Base-by-base conservation (phyloP, 1,139 yeast species). In the Geotrichum macrosporum region DNA sequence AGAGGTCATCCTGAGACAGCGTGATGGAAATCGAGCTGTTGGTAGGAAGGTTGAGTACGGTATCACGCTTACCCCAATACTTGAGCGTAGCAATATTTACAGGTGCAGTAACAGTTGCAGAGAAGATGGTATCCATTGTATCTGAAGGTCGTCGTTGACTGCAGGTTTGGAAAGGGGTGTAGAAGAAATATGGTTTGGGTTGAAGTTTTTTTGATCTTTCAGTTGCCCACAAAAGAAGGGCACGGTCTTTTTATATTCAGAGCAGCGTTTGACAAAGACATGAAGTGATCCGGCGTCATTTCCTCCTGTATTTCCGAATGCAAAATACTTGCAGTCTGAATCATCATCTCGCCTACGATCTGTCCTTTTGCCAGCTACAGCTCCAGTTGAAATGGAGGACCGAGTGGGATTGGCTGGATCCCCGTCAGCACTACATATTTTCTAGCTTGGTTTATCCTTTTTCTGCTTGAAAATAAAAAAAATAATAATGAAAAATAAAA, bases 21-120 rank as follows among this genome's bases (percentile, higher is more conserved):
- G 99, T 92, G 41, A 94, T 96, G 16, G 96, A 87, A 57, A 92
- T 87, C 24, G 96, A 88, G 9, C 94, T 84, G 70, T 92, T 92
- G 50, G 98, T 92, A 41, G 99, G 99, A 50, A 92, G 73, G 63
- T 92, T 92, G 61, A 92, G 76, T 43, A 74, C 71, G 53, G 81
- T 81, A 66, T 92, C 96, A 62, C 98, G 78, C 69, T 92, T 92
- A 43, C 99, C 98, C 99, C 99, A 92, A 71, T 92, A 94, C 69
- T 92, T 92, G 57, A 92, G 75, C 40, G 97, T 89, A 34, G 98
- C 98, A 65, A 92, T 92, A 66, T 92, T 92, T 48, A 92, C 98
- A 13, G 98, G 98, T 2, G 98, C 98, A 33, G 97, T 88, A 42
- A 86, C 82, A 10, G 95, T 80, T 9, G 95, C 92, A 45, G 78